Evolutionary conservation across 108 stramenopile genomes (phyloP), one percentile per base, ranked within the genome.

Genomic region (Pseudonitzschia delicatissima): DNA sequence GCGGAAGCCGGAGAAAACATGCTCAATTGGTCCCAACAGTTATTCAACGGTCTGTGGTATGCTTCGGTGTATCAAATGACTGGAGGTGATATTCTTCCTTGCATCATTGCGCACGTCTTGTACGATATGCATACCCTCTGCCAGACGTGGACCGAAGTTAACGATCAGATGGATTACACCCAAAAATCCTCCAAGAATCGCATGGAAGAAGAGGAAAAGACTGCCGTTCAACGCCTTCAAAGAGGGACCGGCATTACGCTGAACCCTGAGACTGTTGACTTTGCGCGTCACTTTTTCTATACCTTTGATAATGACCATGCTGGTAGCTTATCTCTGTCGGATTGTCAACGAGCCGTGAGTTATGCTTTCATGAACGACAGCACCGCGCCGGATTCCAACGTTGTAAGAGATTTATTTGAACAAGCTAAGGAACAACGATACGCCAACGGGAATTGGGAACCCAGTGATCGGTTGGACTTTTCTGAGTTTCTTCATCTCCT

Each of bases 101-200:
- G 76, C 40, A 78, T 84, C 31, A 66, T 84, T 25, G 73, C 73
- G 4, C 83, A 84, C 60, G 23, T 62, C 2, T 49, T 82, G 11
- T 75, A 78, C 31, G 80, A 81, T 57, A 59, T 64, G 66, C 77
- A 84, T 51, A 59, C 77, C 9, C 60, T 84, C 26, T 66, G 73
- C 11, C 47, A 57, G 0, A 78, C 79, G 13, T 84, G 83, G 83
- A 51, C 64, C 36, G 5, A 21, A 8, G 64, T 77, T 6, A 84
- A 84, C 57, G 66, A 77, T 17, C 83, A 84, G 45, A 76, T 81
- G 77, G 83, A 84, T 47, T 84, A 80, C 64, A 72, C 73, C 12
- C 55, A 80, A 57, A 57, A 76, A 27, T 42, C 59, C 18, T 73
- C 45, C 0, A 42, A 48, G 52, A 33, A 59, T 37, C 4, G 32